phyloP scores from a whole-genome alignment of 768 basidiomycete genomes.

The Asterophora lycoperdoides region DNA sequence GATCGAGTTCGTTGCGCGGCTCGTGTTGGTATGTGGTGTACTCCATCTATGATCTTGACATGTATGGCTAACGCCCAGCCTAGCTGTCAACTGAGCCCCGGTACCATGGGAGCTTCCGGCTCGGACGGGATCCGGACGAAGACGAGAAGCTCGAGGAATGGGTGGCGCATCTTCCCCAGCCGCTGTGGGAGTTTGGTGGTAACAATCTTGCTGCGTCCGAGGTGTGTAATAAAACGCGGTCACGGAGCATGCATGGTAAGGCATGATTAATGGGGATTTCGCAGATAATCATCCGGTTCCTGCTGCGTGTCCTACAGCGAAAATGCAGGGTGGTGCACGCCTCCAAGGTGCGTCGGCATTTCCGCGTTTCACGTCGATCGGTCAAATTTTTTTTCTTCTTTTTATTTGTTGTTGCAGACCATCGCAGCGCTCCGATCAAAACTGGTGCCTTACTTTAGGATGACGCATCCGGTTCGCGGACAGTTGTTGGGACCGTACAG shows the following conservation, averaged over 20 bases:
- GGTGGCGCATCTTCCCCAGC: constrained; percentile 72
- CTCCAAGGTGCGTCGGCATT: constrained; percentile 35
- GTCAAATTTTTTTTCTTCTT: constrained; percentile 14
- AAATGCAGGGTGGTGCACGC: constrained; percentile 38
- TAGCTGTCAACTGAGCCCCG: constrained; percentile 59
- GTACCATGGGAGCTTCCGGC: constrained; percentile 47
- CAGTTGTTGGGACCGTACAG: constrained; percentile 71
- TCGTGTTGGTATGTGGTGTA: constrained; percentile 66
- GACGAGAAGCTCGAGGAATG: constrained; percentile 50
- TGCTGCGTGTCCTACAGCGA: constrained; percentile 61
- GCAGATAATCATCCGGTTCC: constrained; percentile 54
- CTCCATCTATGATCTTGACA: too few species aligned
- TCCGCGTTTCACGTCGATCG: not conserved
- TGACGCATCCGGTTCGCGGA: constrained; percentile 74
- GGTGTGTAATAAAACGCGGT: too few species aligned
- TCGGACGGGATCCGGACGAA: constrained; percentile 25
- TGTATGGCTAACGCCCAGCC: constrained; percentile 19
- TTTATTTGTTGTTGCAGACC: constrained; percentile 33
- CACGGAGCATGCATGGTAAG: too few species aligned
- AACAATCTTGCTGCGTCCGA: constrained; percentile 54
- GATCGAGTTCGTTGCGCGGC: constrained; percentile 69
- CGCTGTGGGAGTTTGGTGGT: constrained; percentile 78
- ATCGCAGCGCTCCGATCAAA: constrained; percentile 50
- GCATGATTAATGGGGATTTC: not conserved
- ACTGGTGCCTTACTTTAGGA: constrained; percentile 75